Base-by-base conservation (phyloP, 192 early-diverging fungal species). In the Neocallimastix lanati region DNA sequence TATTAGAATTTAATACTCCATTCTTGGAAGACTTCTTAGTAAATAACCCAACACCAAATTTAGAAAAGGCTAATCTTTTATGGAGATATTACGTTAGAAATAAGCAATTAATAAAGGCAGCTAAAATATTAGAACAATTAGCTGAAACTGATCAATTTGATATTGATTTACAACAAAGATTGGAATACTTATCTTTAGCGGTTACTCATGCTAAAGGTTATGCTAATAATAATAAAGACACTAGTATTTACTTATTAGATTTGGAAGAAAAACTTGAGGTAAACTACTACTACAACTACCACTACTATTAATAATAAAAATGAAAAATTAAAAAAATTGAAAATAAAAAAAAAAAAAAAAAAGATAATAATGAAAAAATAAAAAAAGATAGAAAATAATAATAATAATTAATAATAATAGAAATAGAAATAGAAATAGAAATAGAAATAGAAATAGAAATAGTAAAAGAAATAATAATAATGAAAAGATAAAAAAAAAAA, bases 51-150 rank as follows among this genome's bases (percentile, higher is more conserved):
- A 27, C 35, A 27, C 50, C 35, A 21, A 29, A 80, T 0, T 35
- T 86, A 28, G 83, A 84, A 35, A 86, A 86, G 76, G 81, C 83
- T 37, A 90, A 92, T 78, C 85, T 91, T 81, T 85, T 94, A 29
- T 93, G 91, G 88, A 83, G 87, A 29, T 92, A 85, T 81, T 93
- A 92, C 78, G 86, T 90, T 76, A 88, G 90, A 77, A 80, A 85
- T 21, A 81, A 83, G 58, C 85, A 87, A 80, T 90, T 87, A 80
- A 83, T 83, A 40, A 85, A 86, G 21, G 93, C 92, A 2, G 91
- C 92, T 7, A 38, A 88, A 76, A 87, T 84, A 80, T 88, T 82
- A 81, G 83, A 81, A 50, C 84, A 82, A 81, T 83, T 84, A 79
- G 88, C 80, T 77, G 84, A 80, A 80, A 85, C 78, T 80, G 84